Evolutionary conservation across 2,329 filamentous ascomycete species (phyloP).

Genomic region (Sclerotinia sclerotiorum): DNA sequence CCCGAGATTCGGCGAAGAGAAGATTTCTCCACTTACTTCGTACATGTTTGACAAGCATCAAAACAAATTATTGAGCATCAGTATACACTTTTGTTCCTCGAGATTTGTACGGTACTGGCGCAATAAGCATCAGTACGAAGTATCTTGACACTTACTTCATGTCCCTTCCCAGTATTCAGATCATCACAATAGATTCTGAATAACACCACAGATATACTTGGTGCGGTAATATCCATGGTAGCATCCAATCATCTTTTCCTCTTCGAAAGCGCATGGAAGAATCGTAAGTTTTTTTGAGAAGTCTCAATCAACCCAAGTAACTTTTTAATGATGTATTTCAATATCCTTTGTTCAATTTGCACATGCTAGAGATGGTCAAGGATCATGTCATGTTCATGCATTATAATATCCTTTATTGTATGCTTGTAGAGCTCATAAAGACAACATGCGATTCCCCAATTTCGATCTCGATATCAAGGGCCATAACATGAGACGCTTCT

Average conservation of each 20-base stretch:
- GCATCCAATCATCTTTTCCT: background rate
- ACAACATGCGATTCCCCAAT: background rate
- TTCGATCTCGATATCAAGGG: background rate
- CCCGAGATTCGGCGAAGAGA: constrained; percentile 15
- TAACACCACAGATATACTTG: background rate
- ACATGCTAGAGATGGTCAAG: background rate
- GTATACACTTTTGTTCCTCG: background rate
- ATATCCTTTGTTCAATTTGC: constrained; percentile 5
- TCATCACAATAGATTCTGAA: background rate
- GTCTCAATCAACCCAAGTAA: background rate
- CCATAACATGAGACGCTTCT: background rate
- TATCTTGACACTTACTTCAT: background rate
- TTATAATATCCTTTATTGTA: constrained; percentile 11
- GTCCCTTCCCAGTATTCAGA: background rate
- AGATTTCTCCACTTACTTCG: background rate
- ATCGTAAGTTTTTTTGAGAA: constrained; percentile 5
- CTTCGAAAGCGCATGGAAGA: background rate
- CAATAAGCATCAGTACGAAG: background rate
- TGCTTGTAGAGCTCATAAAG: constrained; percentile 8
- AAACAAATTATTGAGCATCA: background rate
- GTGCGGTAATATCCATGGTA: background rate
- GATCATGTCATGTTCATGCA: background rate
- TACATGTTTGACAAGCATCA: background rate
- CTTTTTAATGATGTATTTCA: background rate
- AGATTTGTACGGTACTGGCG: background rate